Base-by-base conservation (phyloP, 2,329 filamentous ascomycete genomes). In the Colletotrichum karsti region DNA sequence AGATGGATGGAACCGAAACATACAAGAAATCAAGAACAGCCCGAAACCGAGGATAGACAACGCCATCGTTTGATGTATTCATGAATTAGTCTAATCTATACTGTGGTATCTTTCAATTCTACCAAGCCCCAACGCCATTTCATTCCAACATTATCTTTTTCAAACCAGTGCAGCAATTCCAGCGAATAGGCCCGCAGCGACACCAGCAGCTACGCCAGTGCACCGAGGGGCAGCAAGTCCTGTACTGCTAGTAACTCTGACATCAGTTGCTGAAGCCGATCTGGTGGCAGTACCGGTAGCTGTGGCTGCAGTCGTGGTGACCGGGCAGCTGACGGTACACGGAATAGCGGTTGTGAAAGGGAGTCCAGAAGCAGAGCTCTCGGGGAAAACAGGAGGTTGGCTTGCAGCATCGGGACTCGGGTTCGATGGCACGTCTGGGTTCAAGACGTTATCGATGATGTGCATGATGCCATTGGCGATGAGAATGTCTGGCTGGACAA, bases 401-500 rank as follows among this genome's bases (percentile, higher is more conserved):
- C 76, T 78, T 24, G 72, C 73, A 2, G 76, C 69, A 3, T 73
- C 75, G 7, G 80, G 78, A 51, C 85, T 77, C 1, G 83, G 83
- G 3, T 74, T 77, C 3, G 71, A 71, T 13, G 77, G 65, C 4
- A 74, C 78, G 39, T 82, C 74, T 1, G 83, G 84, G 73, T 83
- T 86, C 30, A 87, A 77, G 7, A 86, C 83, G 63, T 80, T 82
- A 73, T 90, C 87, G 63, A 90, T 81, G 48, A 90, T 79, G 74
- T 90, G 88, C 20, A 89, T 76, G 54, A 90, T 85, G 41, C 88
- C 88, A 72, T 89, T 89, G 62, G 85, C 83, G 50, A 88, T 75
- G 15, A 90, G 77, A 33, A 88, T 81, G 70, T 90, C 85, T 1
- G 83, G 78, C 67, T 82, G 78, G n/a, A 85, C 76, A 24, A 90